Evolutionary conservation across 2,329 filamentous ascomycete species (phyloP).

Genomic region (Ophiostoma pallidulum): DNA sequence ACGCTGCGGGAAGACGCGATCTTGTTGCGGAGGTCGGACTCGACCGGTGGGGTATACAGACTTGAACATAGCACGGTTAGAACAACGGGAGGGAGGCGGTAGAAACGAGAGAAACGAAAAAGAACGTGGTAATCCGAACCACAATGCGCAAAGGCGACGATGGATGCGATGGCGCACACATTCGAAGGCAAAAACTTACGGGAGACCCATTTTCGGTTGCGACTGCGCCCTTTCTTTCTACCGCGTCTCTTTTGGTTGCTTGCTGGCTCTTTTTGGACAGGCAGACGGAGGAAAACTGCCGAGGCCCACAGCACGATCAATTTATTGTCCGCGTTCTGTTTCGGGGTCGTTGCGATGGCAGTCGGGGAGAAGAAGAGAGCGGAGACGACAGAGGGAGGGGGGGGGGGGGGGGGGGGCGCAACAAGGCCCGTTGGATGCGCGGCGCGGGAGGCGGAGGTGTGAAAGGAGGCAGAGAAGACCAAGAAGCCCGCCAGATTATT

Average conservation of each 20-base stretch:
- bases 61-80: too few species aligned
- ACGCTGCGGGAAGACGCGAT: slow-evolving; percentile 3
- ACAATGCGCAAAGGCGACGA: too few species aligned
- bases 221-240: too few species aligned
- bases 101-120: background rate
- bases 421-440: slow-evolving; percentile 1
- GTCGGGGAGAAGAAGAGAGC: too few species aligned
- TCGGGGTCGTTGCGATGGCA: background rate
- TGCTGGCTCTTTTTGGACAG: too few species aligned
- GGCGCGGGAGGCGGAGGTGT: background rate
- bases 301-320: too few species aligned
- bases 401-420: background rate
- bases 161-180: background rate
- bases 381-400: background rate
- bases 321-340: too few species aligned
- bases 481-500: too few species aligned
- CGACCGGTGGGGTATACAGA: slow-evolving; percentile 17
- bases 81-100: background rate
- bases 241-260: too few species aligned
- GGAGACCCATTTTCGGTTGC: slow-evolving; percentile 14
- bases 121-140: background rate
- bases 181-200: slow-evolving; percentile 10
- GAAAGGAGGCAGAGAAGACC: background rate
- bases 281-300: too few species aligned
- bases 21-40: slow-evolving; percentile 16